Base-by-base conservation (phyloP, 495 filamentous ascomycete species). In the Aspergillus homomorphus region DNA sequence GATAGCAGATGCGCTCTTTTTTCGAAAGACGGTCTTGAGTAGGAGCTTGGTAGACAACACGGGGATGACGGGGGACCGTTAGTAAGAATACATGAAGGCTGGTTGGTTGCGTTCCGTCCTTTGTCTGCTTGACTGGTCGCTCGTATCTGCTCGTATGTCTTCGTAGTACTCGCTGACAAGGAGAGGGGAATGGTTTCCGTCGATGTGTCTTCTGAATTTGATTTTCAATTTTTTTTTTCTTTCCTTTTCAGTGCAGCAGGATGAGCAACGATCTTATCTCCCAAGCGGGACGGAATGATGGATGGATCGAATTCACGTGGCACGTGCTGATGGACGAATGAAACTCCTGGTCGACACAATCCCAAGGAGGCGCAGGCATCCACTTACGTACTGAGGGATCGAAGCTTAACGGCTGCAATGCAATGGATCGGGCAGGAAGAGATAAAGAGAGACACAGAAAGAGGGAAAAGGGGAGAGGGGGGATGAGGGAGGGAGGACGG, bases 251-350 rank as follows among this genome's bases (percentile, higher is more conserved):
- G 51, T 24, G 23, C 12, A 45, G 41, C 1, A 33, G n/a, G 18
- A 20, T 53, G 57, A 38, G 33, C 8, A 38, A 38, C 33, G 33
- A 59, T 59, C 57, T 59, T 59, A 59, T 59, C 57, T 59, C 45
- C n/a, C 52, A 26, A 44, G 57, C 57, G 57, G 57, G 57, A 48
- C 33, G 43, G 57, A 53, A 19, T 26, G 41, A 23, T 45, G 53
- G 23, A 28, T 55, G 44, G 41, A 45, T 45, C 22, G 41, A 24
- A 54, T 54, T 54, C 44, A 54, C 51, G 57, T 59, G 57, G 57
- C 38, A 43, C 48, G 22, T 50, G 38, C 42, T 38, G 44, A 56
- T 45, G 53, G 42, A 26, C 53, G 45, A 45, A 55, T 45, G 33
- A 38, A 14, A 5, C 10, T 38, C 33, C 33, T 38, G 33, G 33